Evolutionary conservation across 1,139 yeast genomes (phyloP).

Genomic region (Hyphopichia buzzinii): DNA sequence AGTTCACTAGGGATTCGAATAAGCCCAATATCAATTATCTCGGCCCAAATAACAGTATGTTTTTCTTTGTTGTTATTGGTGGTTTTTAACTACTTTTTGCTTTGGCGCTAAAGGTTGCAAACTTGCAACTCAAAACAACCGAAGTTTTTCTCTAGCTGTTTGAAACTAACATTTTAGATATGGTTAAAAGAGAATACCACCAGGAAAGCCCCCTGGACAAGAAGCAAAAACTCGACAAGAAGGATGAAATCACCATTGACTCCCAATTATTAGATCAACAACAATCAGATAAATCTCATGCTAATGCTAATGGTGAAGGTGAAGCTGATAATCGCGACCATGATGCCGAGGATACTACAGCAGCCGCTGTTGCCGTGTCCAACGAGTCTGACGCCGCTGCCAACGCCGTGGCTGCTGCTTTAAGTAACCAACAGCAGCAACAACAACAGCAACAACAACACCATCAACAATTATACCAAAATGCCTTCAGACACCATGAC

Average conservation of each 20-base stretch:
- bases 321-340: constrained; percentile 12
- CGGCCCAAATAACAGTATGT: too few species aligned
- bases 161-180: constrained; percentile 2
- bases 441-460: constrained; percentile 13
- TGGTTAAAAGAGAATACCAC: background rate
- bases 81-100: background rate
- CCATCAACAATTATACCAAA: constrained; percentile 19
- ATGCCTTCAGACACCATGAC: constrained; percentile 23
- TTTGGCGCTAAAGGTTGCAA: constrained; percentile 1
- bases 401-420: constrained; percentile 14
- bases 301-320: constrained; percentile 15
- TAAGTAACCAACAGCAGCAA: constrained; percentile 11
- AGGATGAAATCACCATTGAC: constrained; percentile 44
- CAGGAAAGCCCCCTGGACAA: constrained; percentile 12
- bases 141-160: too few species aligned
- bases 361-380: constrained; percentile 5
- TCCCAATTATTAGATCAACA: constrained; percentile 50
- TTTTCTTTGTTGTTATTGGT: too few species aligned
- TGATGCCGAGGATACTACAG: constrained; percentile 13
- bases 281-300: constrained; percentile 8
- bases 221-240: constrained; percentile 27
- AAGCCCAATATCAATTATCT: too few species aligned
- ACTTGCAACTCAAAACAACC: too few species aligned
- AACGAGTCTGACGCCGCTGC: constrained; percentile 25
- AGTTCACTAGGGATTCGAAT: too few species aligned